A percentile compares a stretch with the other conserved stretches of the same genome.
Conservation (phyloP, 768 basidiomycete species). For the Floccularia luteovirens region DNA sequence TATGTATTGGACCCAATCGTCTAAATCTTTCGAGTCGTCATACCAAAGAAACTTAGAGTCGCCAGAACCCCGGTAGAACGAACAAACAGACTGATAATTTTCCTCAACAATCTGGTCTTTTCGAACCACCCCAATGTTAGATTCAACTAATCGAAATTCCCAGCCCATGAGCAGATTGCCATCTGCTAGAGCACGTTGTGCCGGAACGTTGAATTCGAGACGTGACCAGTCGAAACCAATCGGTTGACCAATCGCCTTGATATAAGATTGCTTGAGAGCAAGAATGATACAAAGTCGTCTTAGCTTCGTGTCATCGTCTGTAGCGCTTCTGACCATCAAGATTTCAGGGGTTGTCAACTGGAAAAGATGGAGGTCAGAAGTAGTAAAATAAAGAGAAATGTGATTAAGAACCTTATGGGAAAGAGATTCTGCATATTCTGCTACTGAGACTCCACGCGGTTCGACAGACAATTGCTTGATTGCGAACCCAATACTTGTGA, state of each 20-base stretch:
- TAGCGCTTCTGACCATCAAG: constrained; percentile 48
- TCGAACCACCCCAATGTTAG: constrained; percentile 62
- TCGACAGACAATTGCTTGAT: constrained; percentile 61
- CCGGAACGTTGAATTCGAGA: constrained; percentile 72
- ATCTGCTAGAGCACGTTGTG: constrained; percentile 56
- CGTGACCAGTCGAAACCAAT: constrained; percentile 76
- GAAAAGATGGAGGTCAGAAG: too few relatives aligned
- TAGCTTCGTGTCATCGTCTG: constrained; percentile 56
- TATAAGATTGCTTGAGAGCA: constrained; percentile 74
- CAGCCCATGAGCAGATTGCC: constrained; percentile 66
- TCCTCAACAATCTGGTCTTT: constrained; percentile 51
- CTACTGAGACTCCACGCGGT: constrained; percentile 49
- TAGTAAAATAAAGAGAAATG: too few relatives aligned
- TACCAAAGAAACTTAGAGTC: constrained; percentile 71
- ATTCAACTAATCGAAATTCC: constrained; percentile 81
- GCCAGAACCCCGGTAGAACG: constrained; percentile 69
- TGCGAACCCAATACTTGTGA: constrained; percentile 78
- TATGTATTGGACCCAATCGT: constrained; percentile 80
- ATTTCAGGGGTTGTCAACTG: constrained; percentile 17
- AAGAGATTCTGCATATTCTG: constrained; percentile 64
- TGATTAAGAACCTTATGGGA: constrained; percentile 75
- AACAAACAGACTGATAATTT: constrained; percentile 68
- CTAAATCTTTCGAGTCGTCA: constrained; percentile 55
- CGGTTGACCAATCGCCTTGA: constrained; percentile 78
- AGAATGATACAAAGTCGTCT: constrained; percentile 73